Conservation (phyloP, 192 early-diverging fungal species). For the Neocallimastix lanati region DNA sequence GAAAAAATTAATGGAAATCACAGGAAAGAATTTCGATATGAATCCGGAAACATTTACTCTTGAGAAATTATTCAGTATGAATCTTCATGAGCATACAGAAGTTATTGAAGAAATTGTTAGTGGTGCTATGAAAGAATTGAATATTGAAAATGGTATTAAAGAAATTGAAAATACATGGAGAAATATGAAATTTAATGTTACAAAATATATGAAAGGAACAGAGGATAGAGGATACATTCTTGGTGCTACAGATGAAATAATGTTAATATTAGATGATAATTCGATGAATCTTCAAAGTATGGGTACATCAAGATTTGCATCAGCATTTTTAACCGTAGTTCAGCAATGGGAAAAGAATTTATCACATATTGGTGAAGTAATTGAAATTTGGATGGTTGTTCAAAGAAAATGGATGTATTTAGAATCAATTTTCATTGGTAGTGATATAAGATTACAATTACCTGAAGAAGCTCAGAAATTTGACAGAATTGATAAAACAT, state of each 20-base stretch:
- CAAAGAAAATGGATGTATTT: not conserved
- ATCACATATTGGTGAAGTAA: not conserved
- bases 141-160: not conserved
- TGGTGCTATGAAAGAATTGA: not conserved
- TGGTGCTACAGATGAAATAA: not conserved
- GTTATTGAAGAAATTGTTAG: not conserved
- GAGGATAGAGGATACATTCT: constrained; percentile 11
- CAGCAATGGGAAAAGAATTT: not conserved
- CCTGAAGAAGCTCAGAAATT: not conserved
- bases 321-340: not conserved
- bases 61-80: not conserved
- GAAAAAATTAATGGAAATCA: not conserved
- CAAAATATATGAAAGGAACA: not conserved
- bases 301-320: not conserved
- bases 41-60: constrained; percentile 6
- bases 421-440: constrained; percentile 2
- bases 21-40: not conserved
- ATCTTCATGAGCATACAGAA: not conserved
- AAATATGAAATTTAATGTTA: not conserved
- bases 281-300: not conserved
- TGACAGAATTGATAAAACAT: not conserved
- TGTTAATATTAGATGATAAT: not conserved
- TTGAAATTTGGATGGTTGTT: not conserved
- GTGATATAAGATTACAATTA: not conserved
- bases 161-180: not conserved